Conservation (phyloP, 371 early-diverging fungal species). For the Actinomortierella ambigua region DNA sequence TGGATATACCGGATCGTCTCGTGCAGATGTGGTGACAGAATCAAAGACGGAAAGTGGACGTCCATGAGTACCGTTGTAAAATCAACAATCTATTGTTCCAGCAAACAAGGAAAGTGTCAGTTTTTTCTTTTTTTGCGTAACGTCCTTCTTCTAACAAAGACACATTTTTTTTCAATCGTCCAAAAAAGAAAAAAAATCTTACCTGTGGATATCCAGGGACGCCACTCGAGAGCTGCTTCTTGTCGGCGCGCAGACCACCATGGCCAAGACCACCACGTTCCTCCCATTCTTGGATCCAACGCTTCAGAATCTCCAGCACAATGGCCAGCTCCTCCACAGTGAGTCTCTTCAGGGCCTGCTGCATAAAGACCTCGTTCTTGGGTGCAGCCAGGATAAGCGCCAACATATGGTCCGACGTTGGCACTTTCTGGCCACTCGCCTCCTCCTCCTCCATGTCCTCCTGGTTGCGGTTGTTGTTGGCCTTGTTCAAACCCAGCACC, state of each 20-base stretch:
- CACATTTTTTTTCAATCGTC: not conserved
- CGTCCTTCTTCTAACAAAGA: not conserved
- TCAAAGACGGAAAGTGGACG: slow-evolving; percentile 63
- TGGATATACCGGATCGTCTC: slow-evolving; percentile 48
- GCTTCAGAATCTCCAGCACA: slow-evolving; percentile 49
- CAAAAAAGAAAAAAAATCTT: slow-evolving; percentile 9
- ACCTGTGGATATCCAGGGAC: slow-evolving; percentile 46
- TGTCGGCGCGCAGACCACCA: slow-evolving; percentile 22
- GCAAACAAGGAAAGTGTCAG: not conserved
- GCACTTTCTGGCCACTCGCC: slow-evolving; percentile 19
- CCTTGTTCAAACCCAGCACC: slow-evolving; percentile 34
- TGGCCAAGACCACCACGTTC: slow-evolving; percentile 42
- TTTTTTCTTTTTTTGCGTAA: not conserved
- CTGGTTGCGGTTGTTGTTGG: slow-evolving; percentile 13
- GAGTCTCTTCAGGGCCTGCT: slow-evolving; percentile 57
- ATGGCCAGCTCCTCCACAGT: slow-evolving; percentile 52
- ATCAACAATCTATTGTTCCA: slow-evolving; percentile 52
- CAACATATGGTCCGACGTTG: slow-evolving; percentile 48
- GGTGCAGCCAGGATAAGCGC: slow-evolving; percentile 54
- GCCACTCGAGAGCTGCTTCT: slow-evolving; percentile 25
- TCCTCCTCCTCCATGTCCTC: slow-evolving; percentile 17
- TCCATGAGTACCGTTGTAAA: slow-evolving; percentile 59
- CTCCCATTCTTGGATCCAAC: slow-evolving; percentile 50
- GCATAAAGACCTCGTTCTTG: slow-evolving; percentile 65
- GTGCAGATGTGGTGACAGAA: slow-evolving; percentile 59